Percentiles rank a stretch among this genome's conserved stretches.
Evolutionary conservation across 2,329 filamentous ascomycete species (phyloP).

Genomic region (Clarireedia hainanense): DNA sequence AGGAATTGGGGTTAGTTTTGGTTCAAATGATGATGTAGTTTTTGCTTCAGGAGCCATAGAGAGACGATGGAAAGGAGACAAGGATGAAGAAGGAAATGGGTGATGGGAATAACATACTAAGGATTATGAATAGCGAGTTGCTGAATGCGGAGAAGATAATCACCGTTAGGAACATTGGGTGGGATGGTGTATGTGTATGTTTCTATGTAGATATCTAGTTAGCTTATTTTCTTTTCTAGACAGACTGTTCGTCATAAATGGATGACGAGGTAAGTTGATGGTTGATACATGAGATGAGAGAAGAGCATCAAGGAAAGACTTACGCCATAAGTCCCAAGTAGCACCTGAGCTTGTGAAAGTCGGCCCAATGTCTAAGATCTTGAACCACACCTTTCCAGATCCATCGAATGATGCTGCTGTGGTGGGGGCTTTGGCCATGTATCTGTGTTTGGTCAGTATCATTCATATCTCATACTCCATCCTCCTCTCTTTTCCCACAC

Average conservation of each 20-base stretch:
- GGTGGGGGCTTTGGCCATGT: slow-evolving; percentile 31
- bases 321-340: slow-evolving; percentile 25
- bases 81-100: neutral
- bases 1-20: neutral
- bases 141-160: slow-evolving; percentile 26
- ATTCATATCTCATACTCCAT: neutral
- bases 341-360: slow-evolving; percentile 20
- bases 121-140: slow-evolving; percentile 28
- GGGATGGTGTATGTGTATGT: slow-evolving; percentile 26
- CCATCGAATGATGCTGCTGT: slow-evolving; percentile 30
- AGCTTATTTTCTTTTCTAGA: too few species aligned
- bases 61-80: neutral
- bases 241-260: too few species aligned
- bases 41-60: neutral
- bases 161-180: slow-evolving; percentile 20
- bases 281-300: neutral
- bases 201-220: slow-evolving; percentile 12
- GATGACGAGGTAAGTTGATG: too few species aligned
- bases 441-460: neutral
- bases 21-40: neutral
- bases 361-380: slow-evolving; percentile 30
- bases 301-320: neutral
- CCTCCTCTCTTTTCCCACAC: neutral
- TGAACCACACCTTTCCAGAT: slow-evolving; percentile 32
- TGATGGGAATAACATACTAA: slow-evolving; percentile 6